Evolutionary conservation across 2,329 filamentous ascomycete genomes (phyloP).

Genomic region (Sordariomycetes sp.): DNA sequence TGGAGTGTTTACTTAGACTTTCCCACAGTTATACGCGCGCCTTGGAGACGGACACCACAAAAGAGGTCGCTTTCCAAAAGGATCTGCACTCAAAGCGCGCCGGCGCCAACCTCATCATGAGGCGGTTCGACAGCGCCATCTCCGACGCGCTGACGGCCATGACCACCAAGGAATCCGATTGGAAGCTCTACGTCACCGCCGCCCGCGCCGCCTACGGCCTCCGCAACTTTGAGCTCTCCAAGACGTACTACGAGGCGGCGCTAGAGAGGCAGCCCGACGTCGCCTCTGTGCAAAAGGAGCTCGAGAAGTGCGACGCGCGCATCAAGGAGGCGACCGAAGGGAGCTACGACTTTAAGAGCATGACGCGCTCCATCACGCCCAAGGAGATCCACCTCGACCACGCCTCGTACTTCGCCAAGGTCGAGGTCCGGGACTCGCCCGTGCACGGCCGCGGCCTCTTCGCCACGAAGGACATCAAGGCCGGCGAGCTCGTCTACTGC

Average conservation of each 20-base stretch:
- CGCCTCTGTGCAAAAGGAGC: conserved; percentile 10
- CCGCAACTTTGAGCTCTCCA: conserved; percentile 15
- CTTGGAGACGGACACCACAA: conserved; percentile 11
- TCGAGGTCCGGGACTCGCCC: conserved; percentile 17
- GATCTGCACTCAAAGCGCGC: conserved; percentile 19
- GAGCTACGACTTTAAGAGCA: conserved; percentile 8
- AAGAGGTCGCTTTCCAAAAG: conserved; percentile 10
- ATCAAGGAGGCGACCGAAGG: conserved; percentile 9
- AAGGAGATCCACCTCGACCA: conserved; percentile 10
- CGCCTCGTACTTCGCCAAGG: conserved; percentile 22
- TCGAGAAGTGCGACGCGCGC: conserved; percentile 8
- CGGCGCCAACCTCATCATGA: conserved; percentile 19
- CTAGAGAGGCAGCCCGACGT: conserved; percentile 12
- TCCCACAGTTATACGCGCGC: conserved; percentile 21
- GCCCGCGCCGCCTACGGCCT: conserved; percentile 22
- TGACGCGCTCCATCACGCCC: conserved; percentile 7
- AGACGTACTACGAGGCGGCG: conserved; percentile 13
- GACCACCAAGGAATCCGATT: conserved; percentile 13
- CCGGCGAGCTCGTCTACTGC: conserved; percentile 28
- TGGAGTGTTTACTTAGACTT: background rate
- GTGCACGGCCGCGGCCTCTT: conserved; percentile 30
- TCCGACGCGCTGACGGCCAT: conserved; percentile 19
- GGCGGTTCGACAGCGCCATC: conserved; percentile 19
- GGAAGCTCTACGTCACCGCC: conserved; percentile 21
- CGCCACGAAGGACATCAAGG: conserved; percentile 21